Evolutionary conservation across 1,139 yeast genomes (phyloP), one percentile per base, ranked within the genome.

Genomic region (Ogataea hybrid): DNA sequence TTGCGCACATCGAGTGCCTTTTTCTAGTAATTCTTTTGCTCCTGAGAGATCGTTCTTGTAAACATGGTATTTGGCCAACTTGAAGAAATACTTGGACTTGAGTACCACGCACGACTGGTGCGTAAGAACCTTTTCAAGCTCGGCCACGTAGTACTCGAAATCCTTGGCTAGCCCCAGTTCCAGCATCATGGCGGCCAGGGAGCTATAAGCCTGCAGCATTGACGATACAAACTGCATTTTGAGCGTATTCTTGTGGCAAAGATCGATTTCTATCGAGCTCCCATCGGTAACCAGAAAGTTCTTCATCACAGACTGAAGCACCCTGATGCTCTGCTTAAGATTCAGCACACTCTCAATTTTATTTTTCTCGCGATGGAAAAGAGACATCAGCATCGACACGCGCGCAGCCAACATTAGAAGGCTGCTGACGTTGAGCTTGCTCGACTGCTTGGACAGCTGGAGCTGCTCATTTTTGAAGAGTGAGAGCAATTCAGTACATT

Each of bases 101-200:
- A 65, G 50, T n/a, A 62, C 48, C 1, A 68, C 68, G 4, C 62
- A 52, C 5, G 53, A 49, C 14, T 54, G 65, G 2, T 61, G 40
- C 7, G 53, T 55, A 32, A 65, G 56, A 17, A 78, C 57, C 32
- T 67, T 70, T 6, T 59, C 57, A 31, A 74, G 64, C 49, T 82
- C 88, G 5, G 63, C 62, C 11, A 70, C 50, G 57, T 72, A 81
- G 54, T 69, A 77, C 3, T 67, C 65, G 30, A 76, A 65, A 42
- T 81, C 86, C 49, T 75, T 75, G 0, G 79, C 64, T 3, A 78
- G 53, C 0, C 88, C 87, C 33, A 77, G 53, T 32, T 66, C 68
- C 16, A 67, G 61, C 42, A 69, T 65, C 1, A 64, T 52, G 3
- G 64, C 58, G 18, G 35, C 29, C 22, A 42, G 18, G 2, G 12